These are phyloP conservation scores for Globisporangium echinulatum DNA, from an alignment of 352 stramenopile species.

Conservation along the genomic window DNA sequence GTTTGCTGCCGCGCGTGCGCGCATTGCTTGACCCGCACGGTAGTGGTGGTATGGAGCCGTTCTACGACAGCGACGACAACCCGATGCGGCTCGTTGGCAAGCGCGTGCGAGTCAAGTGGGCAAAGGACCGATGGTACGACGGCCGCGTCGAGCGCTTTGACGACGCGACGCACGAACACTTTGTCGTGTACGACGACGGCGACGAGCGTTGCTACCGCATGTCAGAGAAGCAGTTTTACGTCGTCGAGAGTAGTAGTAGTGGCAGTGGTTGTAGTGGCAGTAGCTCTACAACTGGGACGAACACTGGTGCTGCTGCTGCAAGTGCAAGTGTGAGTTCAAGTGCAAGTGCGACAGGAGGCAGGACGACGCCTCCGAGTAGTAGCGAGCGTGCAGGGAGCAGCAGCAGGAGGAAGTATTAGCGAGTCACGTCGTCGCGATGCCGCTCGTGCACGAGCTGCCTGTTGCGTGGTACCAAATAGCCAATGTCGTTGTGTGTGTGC, in stretches of 20 bases:
- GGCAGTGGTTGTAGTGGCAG: neutral
- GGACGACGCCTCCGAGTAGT: neutral
- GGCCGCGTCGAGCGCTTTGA: constrained; percentile 73
- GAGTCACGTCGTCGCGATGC: too few relatives aligned
- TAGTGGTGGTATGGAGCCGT: constrained; percentile 37
- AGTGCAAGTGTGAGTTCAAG: too few relatives aligned
- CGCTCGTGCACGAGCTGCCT: too few relatives aligned
- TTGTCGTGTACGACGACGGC: constrained; percentile 81
- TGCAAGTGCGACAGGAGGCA: too few relatives aligned
- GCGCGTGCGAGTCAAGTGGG: constrained; percentile 84
- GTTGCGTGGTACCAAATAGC: too few relatives aligned
- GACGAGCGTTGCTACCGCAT: constrained; percentile 86
- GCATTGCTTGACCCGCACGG: constrained; percentile 36
- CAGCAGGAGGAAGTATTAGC: too few relatives aligned
- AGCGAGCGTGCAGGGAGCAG: neutral
- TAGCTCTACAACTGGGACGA: constrained; percentile 5
- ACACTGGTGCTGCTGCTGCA: neutral
- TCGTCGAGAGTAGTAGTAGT: constrained; percentile 25
- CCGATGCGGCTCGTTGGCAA: constrained; percentile 75
- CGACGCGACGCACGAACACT: constrained; percentile 74
- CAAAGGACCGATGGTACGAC: constrained; percentile 88
- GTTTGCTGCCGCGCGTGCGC: constrained; percentile 51
- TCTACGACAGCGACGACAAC: constrained; percentile 88
- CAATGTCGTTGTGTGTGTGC: neutral
- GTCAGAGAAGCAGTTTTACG: constrained; percentile 86